These are phyloP conservation scores for Madurella fahalii DNA, from an alignment of 2,329 filamentous ascomycete genomes.

Conservation along the genomic window DNA sequence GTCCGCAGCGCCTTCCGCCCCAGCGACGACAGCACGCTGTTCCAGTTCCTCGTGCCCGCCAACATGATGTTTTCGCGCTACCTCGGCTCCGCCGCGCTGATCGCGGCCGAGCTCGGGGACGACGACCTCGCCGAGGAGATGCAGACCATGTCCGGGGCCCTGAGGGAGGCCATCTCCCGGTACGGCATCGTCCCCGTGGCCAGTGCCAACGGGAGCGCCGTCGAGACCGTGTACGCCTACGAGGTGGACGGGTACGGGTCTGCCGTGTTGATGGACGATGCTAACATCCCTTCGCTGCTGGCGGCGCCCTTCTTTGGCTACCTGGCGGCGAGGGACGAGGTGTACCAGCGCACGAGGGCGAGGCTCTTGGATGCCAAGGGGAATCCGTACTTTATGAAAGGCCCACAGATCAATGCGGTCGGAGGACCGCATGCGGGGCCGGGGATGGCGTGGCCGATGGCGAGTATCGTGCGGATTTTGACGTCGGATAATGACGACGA, in stretches of 20 bases:
- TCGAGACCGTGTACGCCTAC: conserved; percentile 63
- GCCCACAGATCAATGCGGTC: conserved; percentile 47
- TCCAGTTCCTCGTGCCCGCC: conserved; percentile 82
- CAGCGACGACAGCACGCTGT: conserved; percentile 80
- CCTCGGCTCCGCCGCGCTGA: conserved; percentile 46
- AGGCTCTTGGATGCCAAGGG: conserved; percentile 62
- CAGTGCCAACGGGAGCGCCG: conserved; percentile 38
- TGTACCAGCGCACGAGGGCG: conserved; percentile 70
- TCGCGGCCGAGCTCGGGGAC: conserved; percentile 42
- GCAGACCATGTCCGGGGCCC: conserved; percentile 53
- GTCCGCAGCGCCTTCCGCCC: conserved; percentile 86
- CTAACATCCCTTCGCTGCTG: conserved; percentile 61
- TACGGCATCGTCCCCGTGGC: conserved; percentile 43
- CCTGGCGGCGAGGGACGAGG: conserved; percentile 50
- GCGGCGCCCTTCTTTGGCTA: conserved; percentile 60
- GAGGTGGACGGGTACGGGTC: conserved; percentile 69
- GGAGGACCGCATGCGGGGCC: conserved; percentile 55
- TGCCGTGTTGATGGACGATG: conserved; percentile 60
- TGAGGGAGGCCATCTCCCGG: conserved; percentile 24
- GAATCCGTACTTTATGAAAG: conserved; percentile 66
- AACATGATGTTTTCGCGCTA: conserved; percentile 79
- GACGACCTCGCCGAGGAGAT: conserved; percentile 52
- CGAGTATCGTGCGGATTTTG: conserved; percentile 71
- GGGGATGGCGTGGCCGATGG: conserved; percentile 84
- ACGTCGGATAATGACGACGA: conserved; percentile 72